Base-by-base conservation (phyloP, 2,329 filamentous ascomycete species). In the Ascochyta clinopodiicola region DNA sequence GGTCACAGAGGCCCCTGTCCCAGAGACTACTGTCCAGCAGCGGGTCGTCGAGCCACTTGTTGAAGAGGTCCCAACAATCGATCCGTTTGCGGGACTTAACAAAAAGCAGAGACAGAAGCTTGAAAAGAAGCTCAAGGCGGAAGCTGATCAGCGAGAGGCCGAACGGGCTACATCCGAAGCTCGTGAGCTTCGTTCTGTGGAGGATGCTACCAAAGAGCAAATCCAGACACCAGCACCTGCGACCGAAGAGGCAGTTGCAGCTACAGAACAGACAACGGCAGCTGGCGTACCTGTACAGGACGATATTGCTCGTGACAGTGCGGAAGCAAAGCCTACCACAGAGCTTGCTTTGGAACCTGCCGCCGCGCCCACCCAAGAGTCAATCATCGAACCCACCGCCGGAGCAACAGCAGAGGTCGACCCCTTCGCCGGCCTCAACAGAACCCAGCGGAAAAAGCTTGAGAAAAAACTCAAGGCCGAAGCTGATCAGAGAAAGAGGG, bases 391-490 rank as follows among this genome's bases (percentile, higher is more conserved):
- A 6, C 6, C 38, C 24, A 7, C 37, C 5, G 6, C 19, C 31
- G 38, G 40, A 22, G 21, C 13, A 24, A 19, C 15, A 6, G 4
- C 51, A 2, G 34, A 32, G 2, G 53, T 64, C 8, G 68, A 71
- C 45, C 70, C 70, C 1, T 67, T 67, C 37, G 62, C 62, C 19
- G 68, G 66, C 15, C 61, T 71, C 27, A 67, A 53, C 40, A 72
- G 69, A 43, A 52, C 60, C n/a, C 62, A 71, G 36, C 66, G 56
- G 38, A 71, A 69, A 61, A 71, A 66, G 56, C 57, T 70, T 6
- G 60, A 68, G 50, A 61, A 61, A 61, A 78, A 76, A 51, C 75
- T 79, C 61, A 71, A 68, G 35, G 66, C 64, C 43, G 75, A 76
- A 53, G 63, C 59, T n/a, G 62, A 61, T n/a, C 35, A 52, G 6